Evolutionary conservation across 2,329 filamentous ascomycete genomes (phyloP).

Genomic region (Colletotrichum ledebouriae): DNA sequence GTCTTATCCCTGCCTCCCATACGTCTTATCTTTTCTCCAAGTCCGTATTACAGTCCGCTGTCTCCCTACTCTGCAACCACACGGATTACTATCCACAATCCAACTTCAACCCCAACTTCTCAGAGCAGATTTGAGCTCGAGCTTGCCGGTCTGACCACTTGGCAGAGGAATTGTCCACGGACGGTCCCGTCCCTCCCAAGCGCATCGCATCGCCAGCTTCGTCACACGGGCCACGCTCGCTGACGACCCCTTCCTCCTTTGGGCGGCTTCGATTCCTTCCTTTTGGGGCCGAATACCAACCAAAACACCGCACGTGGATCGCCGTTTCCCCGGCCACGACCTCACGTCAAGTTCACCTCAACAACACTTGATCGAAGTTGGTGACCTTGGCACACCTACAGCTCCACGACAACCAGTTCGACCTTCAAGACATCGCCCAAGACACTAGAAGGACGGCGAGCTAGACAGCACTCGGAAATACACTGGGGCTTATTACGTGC

Average conservation of each 20-base stretch:
- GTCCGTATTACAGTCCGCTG: not conserved
- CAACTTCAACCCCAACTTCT: not conserved
- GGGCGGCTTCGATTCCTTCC: conserved; percentile 16
- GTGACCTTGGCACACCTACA: not conserved
- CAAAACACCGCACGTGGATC: conserved; percentile 3
- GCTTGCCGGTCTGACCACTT: conserved; percentile 2
- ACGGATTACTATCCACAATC: conserved; percentile 1
- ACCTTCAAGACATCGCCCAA: conserved; percentile 20
- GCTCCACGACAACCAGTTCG: conserved; percentile 11
- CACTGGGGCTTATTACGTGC: not conserved
- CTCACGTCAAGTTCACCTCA: not conserved
- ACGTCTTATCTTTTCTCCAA: not conserved
- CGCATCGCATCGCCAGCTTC: conserved; percentile 11
- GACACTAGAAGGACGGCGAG: conserved; percentile 8
- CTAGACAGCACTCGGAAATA: conserved; percentile 1
- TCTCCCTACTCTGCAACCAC: conserved; percentile 2
- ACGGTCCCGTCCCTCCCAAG: conserved; percentile 12
- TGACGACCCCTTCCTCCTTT: conserved; percentile 19
- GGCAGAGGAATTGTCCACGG: conserved; percentile 15
- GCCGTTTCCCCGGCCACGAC: conserved; percentile 13
- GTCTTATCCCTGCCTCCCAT: not conserved
- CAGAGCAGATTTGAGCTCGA: conserved; percentile 6
- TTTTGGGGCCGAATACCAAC: conserved; percentile 7
- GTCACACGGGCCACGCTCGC: conserved; percentile 21
- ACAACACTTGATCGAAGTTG: not conserved